Evolutionary conservation across 306 rosid genomes (phyloP).

Genomic region (Lupinus albus): DNA sequence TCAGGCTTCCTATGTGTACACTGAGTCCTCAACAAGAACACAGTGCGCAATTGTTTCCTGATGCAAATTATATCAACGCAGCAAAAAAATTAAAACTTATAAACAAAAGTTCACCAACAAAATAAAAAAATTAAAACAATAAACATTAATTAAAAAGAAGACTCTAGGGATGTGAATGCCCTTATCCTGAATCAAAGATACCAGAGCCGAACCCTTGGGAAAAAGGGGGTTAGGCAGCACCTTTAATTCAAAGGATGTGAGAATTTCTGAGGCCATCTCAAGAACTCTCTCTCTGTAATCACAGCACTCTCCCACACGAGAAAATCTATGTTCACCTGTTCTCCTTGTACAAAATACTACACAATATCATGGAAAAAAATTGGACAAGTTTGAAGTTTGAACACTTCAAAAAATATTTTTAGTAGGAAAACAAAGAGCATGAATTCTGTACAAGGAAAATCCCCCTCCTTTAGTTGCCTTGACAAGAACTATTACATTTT

Average conservation of each 20-base stretch:
- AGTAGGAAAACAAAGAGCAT: not conserved
- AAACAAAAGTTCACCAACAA: no score
- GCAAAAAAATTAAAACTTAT: no score
- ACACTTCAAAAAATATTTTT: not conserved
- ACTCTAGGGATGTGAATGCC: no score
- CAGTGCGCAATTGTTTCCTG: slow-evolving; percentile 32
- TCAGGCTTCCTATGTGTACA: slow-evolving; percentile 51
- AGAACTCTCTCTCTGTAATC: slow-evolving; percentile 76
- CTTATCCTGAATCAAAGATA: no score
- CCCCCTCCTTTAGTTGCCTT: not conserved
- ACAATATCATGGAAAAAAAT: slow-evolving; percentile 27
- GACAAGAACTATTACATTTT: not conserved
- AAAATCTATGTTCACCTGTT: not conserved
- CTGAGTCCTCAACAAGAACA: slow-evolving; percentile 41
- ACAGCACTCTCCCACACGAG: slow-evolving; percentile 44
- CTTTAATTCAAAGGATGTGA: no score
- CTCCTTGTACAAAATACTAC: not conserved
- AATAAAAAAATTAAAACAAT: no score
- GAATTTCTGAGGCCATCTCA: not conserved
- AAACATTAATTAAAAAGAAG: no score
- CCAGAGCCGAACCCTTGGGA: no score
- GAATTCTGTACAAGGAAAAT: not conserved
- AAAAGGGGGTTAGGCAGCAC: no score
- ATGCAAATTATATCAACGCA: not conserved
- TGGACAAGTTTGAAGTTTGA: not conserved